These are phyloP conservation scores for Leishmania tropica DNA, from an alignment of 208 protist species.

Conservation along the genomic window DNA sequence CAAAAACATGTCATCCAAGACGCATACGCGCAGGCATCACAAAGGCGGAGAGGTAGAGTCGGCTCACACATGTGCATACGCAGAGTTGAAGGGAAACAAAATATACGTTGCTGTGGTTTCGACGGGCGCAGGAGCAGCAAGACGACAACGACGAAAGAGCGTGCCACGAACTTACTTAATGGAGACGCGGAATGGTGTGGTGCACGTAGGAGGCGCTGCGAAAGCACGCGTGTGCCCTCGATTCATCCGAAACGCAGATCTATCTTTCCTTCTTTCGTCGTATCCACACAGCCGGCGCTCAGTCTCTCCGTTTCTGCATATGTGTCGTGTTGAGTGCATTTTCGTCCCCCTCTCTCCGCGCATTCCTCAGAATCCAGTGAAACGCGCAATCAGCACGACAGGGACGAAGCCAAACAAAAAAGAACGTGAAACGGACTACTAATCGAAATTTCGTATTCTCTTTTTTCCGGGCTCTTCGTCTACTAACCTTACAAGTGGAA, in stretches of 20 bases:
- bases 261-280: neutral
- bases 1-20: neutral
- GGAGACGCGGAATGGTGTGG: neutral
- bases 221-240: neutral
- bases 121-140: neutral
- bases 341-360: too few species aligned
- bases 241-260: neutral
- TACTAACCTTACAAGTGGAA: neutral
- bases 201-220: neutral
- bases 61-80: neutral
- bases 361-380: neutral
- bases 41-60: neutral
- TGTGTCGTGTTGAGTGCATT: neutral
- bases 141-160: neutral
- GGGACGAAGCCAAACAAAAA: neutral
- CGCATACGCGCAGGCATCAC: neutral
- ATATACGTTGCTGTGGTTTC: neutral
- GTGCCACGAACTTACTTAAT: neutral
- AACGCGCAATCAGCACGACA: neutral
- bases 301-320: neutral
- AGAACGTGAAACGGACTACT: neutral
- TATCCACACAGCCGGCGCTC: neutral
- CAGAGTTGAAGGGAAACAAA: neutral
- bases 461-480: neutral
- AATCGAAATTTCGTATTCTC: neutral